Evolutionary conservation across 306 rosid species (phyloP).

Genomic region (Dalbergia cultrata): DNA sequence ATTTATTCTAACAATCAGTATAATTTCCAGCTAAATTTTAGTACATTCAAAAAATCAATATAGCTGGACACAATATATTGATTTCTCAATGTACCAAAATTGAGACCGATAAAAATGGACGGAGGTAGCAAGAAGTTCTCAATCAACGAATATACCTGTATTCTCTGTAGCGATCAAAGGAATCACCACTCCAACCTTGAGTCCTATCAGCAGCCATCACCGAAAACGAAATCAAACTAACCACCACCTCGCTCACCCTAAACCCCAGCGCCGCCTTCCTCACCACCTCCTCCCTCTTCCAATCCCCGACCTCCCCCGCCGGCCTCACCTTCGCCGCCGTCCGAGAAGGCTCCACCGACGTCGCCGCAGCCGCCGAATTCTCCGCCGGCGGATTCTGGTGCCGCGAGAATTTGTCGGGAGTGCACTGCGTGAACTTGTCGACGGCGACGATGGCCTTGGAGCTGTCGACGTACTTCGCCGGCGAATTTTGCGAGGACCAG

Average conservation of each 20-base stretch:
- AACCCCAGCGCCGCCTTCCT: slow-evolving; percentile 80
- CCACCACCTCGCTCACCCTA: slow-evolving; percentile 73
- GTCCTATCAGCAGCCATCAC: slow-evolving; percentile 95
- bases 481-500: slow-evolving; percentile 61
- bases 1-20: too few relatives aligned
- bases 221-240: slow-evolving; percentile 85
- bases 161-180: slow-evolving; percentile 93
- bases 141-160: slow-evolving; percentile 63
- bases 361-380: slow-evolving; percentile 42
- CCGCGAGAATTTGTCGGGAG: slow-evolving; percentile 44
- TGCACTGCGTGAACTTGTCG: slow-evolving; percentile 50
- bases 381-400: slow-evolving; percentile 50
- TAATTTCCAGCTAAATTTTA: too few relatives aligned
- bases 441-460: slow-evolving; percentile 62
- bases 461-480: slow-evolving; percentile 55
- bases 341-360: slow-evolving; percentile 47
- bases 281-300: slow-evolving; percentile 55
- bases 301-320: slow-evolving; percentile 34
- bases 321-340: slow-evolving; percentile 60
- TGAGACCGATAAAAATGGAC: too few relatives aligned
- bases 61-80: too few relatives aligned
- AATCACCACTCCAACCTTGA: slow-evolving; percentile 98
- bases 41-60: too few relatives aligned
- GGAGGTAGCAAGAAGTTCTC: too few relatives aligned
- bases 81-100: too few relatives aligned